phyloP scores from a whole-genome alignment of 805 yeast species.

The Schwanniomyces pseudopolymorphus region DNA sequence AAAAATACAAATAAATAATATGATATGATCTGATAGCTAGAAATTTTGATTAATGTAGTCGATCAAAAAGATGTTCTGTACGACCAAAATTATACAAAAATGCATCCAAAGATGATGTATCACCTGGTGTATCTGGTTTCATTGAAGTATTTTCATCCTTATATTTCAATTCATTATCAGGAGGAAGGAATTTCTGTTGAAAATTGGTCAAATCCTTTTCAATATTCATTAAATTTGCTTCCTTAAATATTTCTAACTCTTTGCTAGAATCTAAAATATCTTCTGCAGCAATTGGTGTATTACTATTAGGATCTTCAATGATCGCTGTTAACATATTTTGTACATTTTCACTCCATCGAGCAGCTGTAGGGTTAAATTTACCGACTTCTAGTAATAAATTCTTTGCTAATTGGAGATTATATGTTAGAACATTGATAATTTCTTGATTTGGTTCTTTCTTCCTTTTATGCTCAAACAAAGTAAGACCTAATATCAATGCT shows the following conservation, averaged over 20 bases:
- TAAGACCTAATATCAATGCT: not conserved
- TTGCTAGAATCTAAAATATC: not conserved
- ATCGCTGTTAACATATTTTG: constrained; percentile 1
- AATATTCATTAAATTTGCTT: not conserved
- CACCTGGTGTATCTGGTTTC: not conserved
- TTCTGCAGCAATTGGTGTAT: not conserved
- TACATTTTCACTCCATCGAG: constrained; percentile 1
- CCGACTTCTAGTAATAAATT: not conserved
- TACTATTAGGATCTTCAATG: not conserved
- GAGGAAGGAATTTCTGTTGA: not conserved
- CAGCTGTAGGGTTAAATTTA: not conserved
- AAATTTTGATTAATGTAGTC: not conserved
- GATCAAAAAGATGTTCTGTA: constrained; percentile 1
- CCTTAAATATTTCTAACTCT: not conserved
- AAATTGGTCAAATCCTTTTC: constrained; percentile 1
- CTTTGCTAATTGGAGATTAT: not conserved
- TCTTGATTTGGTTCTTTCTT: not conserved
- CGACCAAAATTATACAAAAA: constrained; percentile 2
- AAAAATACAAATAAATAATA: too few species aligned
- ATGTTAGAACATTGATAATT: not conserved
- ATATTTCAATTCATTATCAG: not conserved
- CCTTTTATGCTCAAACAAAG: not conserved
- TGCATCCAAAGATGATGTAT: not conserved
- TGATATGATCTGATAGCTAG: too few species aligned
- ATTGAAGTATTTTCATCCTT: not conserved